phyloP scores from a whole-genome alignment of 371 early-diverging fungal species.

The Entomophthora muscae region DNA sequence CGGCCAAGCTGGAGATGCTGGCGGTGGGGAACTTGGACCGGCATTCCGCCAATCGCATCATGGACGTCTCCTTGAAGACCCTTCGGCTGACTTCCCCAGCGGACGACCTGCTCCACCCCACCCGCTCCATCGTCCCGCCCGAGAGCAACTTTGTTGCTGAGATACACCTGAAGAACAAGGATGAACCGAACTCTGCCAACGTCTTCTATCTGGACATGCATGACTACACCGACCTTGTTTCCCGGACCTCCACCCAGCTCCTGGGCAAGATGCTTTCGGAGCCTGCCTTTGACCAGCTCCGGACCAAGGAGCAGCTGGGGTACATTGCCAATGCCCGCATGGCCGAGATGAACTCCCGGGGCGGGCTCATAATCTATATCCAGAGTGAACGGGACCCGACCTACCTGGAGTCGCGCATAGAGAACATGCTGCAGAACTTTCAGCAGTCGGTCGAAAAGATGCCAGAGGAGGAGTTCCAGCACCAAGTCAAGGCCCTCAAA shows the following conservation, averaged over 20 bases:
- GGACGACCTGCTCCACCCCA: too few relatives aligned
- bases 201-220: neutral
- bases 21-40: too few relatives aligned
- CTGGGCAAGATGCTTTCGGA: conserved; percentile 62
- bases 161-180: too few relatives aligned
- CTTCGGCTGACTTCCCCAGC: too few relatives aligned
- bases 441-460: too few relatives aligned
- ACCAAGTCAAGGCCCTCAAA: conserved; percentile 52
- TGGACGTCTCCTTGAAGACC: too few relatives aligned
- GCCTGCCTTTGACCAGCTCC: conserved; percentile 79
- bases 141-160: too few relatives aligned
- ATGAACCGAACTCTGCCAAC: neutral
- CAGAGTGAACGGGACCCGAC: conserved; percentile 75
- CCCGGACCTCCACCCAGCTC: conserved; percentile 27
- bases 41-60: too few relatives aligned
- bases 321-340: conserved; percentile 59
- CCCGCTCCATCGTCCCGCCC: too few relatives aligned
- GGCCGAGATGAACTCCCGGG: neutral
- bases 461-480: conserved; percentile 47
- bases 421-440: conserved; percentile 43
- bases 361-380: conserved; percentile 51
- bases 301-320: conserved; percentile 81
- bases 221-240: too few relatives aligned
- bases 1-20: too few relatives aligned
- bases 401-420: conserved; percentile 66